Base-by-base conservation (phyloP, 352 stramenopile genomes). In the Pythium folliculosum region DNA sequence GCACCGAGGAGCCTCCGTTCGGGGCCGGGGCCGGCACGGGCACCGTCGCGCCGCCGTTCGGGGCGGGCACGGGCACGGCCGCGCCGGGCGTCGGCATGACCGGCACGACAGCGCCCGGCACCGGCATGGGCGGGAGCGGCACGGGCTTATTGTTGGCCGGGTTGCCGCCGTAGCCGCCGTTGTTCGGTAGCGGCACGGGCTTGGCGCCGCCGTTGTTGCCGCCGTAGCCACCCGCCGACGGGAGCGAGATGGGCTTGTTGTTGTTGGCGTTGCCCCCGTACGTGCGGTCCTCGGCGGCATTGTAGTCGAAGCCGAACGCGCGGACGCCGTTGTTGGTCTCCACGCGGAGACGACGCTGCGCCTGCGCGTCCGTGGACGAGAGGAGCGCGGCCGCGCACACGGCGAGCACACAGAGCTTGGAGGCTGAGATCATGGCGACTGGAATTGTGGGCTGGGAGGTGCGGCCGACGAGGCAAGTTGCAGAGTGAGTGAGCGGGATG, bases 371-470 rank as follows among this genome's bases (percentile, higher is more conserved):
- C 16, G 52, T 7, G 3, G 52, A 25, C 30, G 25, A 40, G 32
- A 53, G 14, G 47, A 53, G 47, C 47, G 47, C 47, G 21, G 22
- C 47, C 14, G 47, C 47, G 47, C 47, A 53, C 19, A 32, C 47
- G 14, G 22, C 47, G 22, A 53, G 47, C 12, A 53, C 47, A 32
- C 47, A 47, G 52, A 45, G 52, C 52, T 59, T 59, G 52, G 52
- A 59, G 25, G 22, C 47, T 2, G 47, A 53, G 47, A 53, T 53
- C 47, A 53, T 53, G 47, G 47, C 6, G n/a, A 53, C 10, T 30
- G 47, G 25, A 14, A 9, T 7, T 27, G 9, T 7, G 17, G 25
- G 32, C 17, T 53, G 3, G n/a, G 3, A 6, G 47, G 22, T 21
- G 22, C 9, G 27, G 16, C 47, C 5, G 47, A 53, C 9, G 27